These are phyloP conservation scores for Raphanus raphanistrum DNA, from an alignment of 345 rosid genomes.

Conservation along the genomic window DNA sequence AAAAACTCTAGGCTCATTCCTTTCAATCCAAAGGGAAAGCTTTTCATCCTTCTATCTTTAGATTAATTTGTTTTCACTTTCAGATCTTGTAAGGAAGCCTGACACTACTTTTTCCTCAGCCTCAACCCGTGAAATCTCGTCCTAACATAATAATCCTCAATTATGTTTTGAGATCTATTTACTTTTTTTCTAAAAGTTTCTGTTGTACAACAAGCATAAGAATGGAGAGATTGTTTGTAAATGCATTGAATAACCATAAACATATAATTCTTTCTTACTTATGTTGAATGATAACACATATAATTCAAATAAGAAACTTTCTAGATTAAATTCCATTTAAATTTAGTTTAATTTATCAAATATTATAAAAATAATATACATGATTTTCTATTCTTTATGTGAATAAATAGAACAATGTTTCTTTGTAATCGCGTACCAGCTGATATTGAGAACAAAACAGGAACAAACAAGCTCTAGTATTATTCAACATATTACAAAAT, in stretches of 20 bases:
- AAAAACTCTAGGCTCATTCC: too few species aligned
- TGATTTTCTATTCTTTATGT: background rate
- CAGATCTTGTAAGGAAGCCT: too few species aligned
- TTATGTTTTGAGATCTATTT: background rate
- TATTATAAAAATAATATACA: background rate
- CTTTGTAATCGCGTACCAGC: background rate
- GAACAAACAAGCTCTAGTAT: background rate
- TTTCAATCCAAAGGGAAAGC: too few species aligned
- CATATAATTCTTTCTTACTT: conserved; percentile 64
- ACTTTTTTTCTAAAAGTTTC: too few species aligned
- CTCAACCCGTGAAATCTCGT: background rate
- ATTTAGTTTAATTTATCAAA: background rate
- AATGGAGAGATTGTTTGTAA: background rate
- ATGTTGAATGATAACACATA: background rate
- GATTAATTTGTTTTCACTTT: too few species aligned
- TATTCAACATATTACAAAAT: background rate
- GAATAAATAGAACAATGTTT: background rate
- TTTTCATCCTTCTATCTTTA: too few species aligned
- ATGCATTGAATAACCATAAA: background rate
- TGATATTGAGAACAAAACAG: background rate
- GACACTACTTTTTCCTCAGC: background rate
- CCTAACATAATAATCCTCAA: background rate
- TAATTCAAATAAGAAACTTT: background rate
- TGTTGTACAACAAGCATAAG: background rate
- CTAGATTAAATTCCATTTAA: background rate